Evolutionary conservation across 345 rosid species (phyloP), one percentile per base, ranked within the genome.

Genomic region (Salix koriyanagi): DNA sequence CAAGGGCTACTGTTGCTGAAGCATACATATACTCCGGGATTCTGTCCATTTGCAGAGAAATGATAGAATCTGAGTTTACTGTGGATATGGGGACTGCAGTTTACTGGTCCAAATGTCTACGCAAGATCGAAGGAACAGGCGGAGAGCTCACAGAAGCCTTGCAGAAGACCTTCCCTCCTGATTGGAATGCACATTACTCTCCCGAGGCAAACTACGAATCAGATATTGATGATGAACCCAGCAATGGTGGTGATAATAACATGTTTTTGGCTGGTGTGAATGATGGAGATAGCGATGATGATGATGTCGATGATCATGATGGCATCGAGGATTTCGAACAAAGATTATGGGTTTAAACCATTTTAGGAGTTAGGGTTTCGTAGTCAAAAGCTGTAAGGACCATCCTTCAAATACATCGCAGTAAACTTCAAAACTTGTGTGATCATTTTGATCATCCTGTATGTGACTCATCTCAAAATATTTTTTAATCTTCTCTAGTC

Each of bases 21-120:
- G 91, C 87, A 50, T 91, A 87, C 71, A 80, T 91, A 7, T 90
- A 86, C 86, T 77, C 91, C 0, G 89, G 91, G 61, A 84, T 89
- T 23, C 72, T 90, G 77, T 85, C 90, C 10, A 76, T 91, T 36
- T 89, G 94, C 76, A 85, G 75, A 71, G 98, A 93, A 84, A 95
- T 95, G 96, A 84, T 89, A 61, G 96, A 82, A 69, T 87, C 90
- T 56, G 93, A 81, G 25, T 80, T 95, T 81, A 86, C 87, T 1
- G 93, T 95, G 16, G 99, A 95, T 77, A 93, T 95, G 99, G 94
- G 92, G 73, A 95, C 98, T 7, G 98, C 98, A 4, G 96, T 93
- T 71, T 90, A 91, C 82, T 95, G 99, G 99, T 90, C 98, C 16
- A 91, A 77, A 81, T 88, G 91, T 80, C 67, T 95, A 73, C 84